Percentiles rank a stretch among this genome's conserved stretches.
These are phyloP conservation scores for Coemansia biformis DNA, from an alignment of 192 early-diverging fungal genomes.

Conservation along the genomic window DNA sequence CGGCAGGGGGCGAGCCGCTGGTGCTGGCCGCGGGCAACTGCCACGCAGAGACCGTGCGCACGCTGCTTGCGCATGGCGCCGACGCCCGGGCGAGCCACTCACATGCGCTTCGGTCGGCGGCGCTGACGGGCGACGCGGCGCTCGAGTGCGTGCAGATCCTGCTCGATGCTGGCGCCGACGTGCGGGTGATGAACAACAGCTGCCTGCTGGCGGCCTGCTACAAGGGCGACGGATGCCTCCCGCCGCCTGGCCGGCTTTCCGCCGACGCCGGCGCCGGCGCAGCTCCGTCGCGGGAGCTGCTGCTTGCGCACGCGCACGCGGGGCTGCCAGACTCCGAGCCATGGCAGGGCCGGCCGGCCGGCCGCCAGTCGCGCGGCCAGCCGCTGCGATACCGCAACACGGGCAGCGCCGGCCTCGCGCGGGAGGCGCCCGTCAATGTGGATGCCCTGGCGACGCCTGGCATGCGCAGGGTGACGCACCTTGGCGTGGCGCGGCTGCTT, in stretches of 20 bases:
- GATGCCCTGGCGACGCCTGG: background rate
- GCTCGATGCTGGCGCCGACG: conserved; percentile 26
- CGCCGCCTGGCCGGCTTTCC: conserved; percentile 3
- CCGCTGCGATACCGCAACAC: conserved; percentile 11
- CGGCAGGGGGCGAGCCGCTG: conserved; percentile 24
- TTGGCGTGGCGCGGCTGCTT: conserved; percentile 28
- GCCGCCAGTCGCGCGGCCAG: background rate
- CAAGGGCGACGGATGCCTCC: conserved; percentile 33
- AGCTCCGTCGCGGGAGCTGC: background rate
- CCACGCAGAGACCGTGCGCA: conserved; percentile 5
- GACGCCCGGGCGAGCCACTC: conserved; percentile 17
- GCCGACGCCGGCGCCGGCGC: too few relatives aligned
- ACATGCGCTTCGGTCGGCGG: conserved; percentile 34
- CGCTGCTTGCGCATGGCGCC: conserved; percentile 33
- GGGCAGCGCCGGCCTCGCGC: background rate
- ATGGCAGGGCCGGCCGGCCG: background rate
- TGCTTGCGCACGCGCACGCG: background rate
- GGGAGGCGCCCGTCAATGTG: background rate
- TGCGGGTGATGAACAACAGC: conserved; percentile 28
- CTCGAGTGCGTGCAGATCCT: conserved; percentile 12
- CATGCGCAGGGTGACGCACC: conserved; percentile 3
- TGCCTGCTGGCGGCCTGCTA: conserved; percentile 40
- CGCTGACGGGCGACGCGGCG: conserved; percentile 37
- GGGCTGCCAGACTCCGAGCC: background rate
- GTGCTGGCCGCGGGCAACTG: conserved; percentile 24